Conservation (phyloP, 805 yeast species). For the Helenozyma baotianmanensis region DNA sequence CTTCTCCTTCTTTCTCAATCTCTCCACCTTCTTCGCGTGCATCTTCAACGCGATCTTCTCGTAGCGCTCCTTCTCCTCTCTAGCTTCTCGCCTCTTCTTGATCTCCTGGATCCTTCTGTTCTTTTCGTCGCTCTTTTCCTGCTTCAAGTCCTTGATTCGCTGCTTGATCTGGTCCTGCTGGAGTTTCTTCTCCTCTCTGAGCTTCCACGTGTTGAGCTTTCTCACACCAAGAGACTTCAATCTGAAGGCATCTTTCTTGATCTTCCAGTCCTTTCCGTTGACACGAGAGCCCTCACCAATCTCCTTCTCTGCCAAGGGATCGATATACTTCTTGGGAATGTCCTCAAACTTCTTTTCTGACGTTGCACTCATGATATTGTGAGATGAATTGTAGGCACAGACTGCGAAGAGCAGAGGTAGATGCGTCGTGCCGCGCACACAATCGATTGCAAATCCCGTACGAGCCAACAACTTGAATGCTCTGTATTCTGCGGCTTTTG, state of each 20-base stretch:
- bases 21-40: slow-evolving; percentile 88
- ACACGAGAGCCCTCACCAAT: slow-evolving; percentile 45
- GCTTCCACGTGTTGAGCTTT: slow-evolving; percentile 51
- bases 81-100: slow-evolving; percentile 72
- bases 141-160: slow-evolving; percentile 66
- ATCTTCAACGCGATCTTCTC: slow-evolving; percentile 77
- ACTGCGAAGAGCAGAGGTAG: too few species aligned
- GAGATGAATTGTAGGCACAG: too few species aligned
- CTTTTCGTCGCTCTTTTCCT: slow-evolving; percentile 65
- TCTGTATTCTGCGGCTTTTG: too few species aligned
- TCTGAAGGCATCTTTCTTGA: slow-evolving; percentile 62
- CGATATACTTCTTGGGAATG: slow-evolving; percentile 32
- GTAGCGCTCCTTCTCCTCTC: slow-evolving; percentile 86
- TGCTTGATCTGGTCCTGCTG: slow-evolving; percentile 65
- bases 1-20: slow-evolving; percentile 88
- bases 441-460: too few species aligned
- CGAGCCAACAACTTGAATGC: too few species aligned
- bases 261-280: slow-evolving; percentile 74
- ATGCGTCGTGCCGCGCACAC: too few species aligned
- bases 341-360: slow-evolving; percentile 25
- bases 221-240: slow-evolving; percentile 56
- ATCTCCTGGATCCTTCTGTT: slow-evolving; percentile 49
- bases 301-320: slow-evolving; percentile 31
- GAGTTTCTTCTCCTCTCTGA: slow-evolving; percentile 60
- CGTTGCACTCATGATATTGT: slow-evolving; percentile 27